These are phyloP conservation scores for Paecilomyces niveus DNA, from an alignment of 2,329 filamentous ascomycete genomes.

Conservation along the genomic window DNA sequence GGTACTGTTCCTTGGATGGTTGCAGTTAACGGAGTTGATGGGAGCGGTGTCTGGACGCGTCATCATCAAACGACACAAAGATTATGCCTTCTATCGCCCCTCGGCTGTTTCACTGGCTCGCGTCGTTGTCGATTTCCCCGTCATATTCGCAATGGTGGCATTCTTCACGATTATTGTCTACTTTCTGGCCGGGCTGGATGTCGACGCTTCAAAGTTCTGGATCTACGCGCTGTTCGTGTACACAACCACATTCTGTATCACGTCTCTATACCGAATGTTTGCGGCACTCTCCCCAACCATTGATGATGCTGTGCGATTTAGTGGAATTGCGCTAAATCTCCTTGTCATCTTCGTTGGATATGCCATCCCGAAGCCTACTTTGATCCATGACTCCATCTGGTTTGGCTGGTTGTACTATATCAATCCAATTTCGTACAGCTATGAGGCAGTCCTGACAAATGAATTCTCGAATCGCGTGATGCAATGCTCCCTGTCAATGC, in stretches of 20 bases:
- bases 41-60: constrained; percentile 65
- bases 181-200: constrained; percentile 55
- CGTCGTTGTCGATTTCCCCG: constrained; percentile 56
- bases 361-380: constrained; percentile 55
- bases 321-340: constrained; percentile 55
- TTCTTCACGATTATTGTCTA: constrained; percentile 59
- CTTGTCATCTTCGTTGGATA: constrained; percentile 60
- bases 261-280: constrained; percentile 59
- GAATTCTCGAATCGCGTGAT: constrained; percentile 55
- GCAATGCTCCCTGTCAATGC: constrained; percentile 51
- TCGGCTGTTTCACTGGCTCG: constrained; percentile 57
- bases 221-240: constrained; percentile 61
- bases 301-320: constrained; percentile 59
- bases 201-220: constrained; percentile 57
- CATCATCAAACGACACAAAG: constrained; percentile 61
- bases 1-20: constrained; percentile 60
- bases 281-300: constrained; percentile 57
- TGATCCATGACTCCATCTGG: constrained; percentile 56
- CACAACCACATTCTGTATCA: constrained; percentile 55
- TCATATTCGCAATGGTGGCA: constrained; percentile 52
- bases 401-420: constrained; percentile 57
- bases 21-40: constrained; percentile 72
- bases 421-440: constrained; percentile 53
- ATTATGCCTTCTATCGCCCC: constrained; percentile 64
- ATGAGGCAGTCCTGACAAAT: constrained; percentile 61